Evolutionary conservation across 352 stramenopile species (phyloP).

Genomic region (Phytophthora capsici): DNA sequence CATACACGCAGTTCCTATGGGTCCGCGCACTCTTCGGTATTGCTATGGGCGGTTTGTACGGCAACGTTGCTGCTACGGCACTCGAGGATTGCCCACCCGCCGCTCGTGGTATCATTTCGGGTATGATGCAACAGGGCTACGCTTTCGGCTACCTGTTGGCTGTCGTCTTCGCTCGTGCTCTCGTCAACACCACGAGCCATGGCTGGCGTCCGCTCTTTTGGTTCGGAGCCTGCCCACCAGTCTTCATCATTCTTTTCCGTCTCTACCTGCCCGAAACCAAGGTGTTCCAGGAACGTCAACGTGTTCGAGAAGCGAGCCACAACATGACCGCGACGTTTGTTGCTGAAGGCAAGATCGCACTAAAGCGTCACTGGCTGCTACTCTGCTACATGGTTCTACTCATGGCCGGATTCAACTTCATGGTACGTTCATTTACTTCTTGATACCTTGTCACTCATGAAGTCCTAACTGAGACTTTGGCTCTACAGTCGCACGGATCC

Average conservation of each 20-base stretch:
- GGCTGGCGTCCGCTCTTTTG: constrained; percentile 56
- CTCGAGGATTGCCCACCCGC: constrained; percentile 50
- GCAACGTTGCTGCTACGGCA: constrained; percentile 50
- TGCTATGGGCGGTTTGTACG: constrained; percentile 61
- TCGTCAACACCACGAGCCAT: constrained; percentile 53
- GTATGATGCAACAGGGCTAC: constrained; percentile 64
- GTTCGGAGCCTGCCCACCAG: constrained; percentile 54
- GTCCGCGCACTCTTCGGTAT: constrained; percentile 46
- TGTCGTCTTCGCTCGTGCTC: constrained; percentile 41
- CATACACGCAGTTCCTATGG: constrained; percentile 45
- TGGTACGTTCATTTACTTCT: constrained; percentile 25
- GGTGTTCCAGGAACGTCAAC: constrained; percentile 47
- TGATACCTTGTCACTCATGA: not conserved
- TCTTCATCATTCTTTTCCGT: constrained; percentile 56
- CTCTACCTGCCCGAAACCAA: constrained; percentile 49
- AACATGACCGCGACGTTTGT: constrained; percentile 48
- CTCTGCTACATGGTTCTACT: constrained; percentile 54
- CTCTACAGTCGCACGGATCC: constrained; percentile 47
- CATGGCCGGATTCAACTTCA: constrained; percentile 60
- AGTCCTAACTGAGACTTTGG: constrained; percentile 1
- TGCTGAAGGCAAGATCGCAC: constrained; percentile 48
- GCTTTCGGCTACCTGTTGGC: constrained; percentile 52
- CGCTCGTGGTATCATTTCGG: constrained; percentile 55
- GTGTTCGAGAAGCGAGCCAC: constrained; percentile 35
- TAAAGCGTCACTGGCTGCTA: constrained; percentile 53